Conservation (phyloP, 768 basidiomycete genomes). For the Lentinula guzmanii region DNA sequence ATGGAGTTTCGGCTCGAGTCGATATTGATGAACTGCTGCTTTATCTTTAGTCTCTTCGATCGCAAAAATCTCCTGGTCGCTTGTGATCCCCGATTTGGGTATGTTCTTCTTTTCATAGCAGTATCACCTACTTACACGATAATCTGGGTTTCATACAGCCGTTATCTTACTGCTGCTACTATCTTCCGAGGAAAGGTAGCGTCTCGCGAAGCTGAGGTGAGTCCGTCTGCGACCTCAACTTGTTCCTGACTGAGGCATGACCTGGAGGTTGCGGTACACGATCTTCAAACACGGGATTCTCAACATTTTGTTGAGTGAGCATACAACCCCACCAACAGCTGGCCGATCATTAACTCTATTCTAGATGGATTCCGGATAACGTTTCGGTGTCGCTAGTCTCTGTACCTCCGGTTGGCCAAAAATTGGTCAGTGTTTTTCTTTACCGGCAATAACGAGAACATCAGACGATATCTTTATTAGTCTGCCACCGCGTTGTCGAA, state of each 20-base stretch:
- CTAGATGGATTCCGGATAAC: constrained; percentile 87
- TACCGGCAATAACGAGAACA: no score
- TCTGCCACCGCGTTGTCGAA: constrained; percentile 70
- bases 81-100: constrained; percentile 76
- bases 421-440: constrained; percentile 37
- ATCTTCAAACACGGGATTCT: constrained; percentile 74
- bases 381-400: constrained; percentile 80
- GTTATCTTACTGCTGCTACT: constrained; percentile 81
- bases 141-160: constrained; percentile 32
- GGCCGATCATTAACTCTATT: background rate
- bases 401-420: constrained; percentile 78
- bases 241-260: constrained; percentile 46
- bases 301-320: constrained; percentile 75
- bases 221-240: constrained; percentile 16
- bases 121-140: background rate
- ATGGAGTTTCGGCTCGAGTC: background rate
- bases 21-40: background rate
- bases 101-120: constrained; percentile 4
- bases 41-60: constrained; percentile 60
- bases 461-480: constrained; percentile 23
- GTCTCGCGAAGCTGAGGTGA: constrained; percentile 62
- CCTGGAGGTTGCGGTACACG: constrained; percentile 56
- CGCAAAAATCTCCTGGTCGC: constrained; percentile 77
- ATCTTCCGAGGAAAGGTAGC: constrained; percentile 83
- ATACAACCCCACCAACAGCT: background rate